Evolutionary conservation across 2,329 filamentous ascomycete species (phyloP).

Genomic region (Dactylellina sp.): DNA sequence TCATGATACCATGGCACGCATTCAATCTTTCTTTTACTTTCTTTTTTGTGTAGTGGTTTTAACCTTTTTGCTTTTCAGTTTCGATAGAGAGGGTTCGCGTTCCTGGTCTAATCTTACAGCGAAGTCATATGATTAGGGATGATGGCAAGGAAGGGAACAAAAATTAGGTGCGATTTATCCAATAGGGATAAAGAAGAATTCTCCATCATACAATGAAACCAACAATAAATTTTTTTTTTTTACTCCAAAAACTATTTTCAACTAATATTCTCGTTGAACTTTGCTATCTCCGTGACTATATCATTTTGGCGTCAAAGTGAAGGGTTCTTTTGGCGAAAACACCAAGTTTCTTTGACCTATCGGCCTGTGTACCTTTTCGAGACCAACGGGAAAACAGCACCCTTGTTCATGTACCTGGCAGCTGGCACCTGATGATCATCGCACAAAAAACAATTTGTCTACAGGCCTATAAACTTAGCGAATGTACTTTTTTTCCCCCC

Average conservation of each 20-base stretch:
- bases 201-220: slow-evolving; percentile 34
- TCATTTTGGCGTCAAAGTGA: too few relatives aligned
- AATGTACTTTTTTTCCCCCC: too few relatives aligned
- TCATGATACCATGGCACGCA: slow-evolving; percentile 56
- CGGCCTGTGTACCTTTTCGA: too few relatives aligned
- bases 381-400: too few relatives aligned
- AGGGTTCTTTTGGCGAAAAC: too few relatives aligned
- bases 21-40: slow-evolving; percentile 33
- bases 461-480: too few relatives aligned
- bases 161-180: slow-evolving; percentile 28
- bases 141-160: slow-evolving; percentile 14
- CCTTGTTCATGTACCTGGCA: too few relatives aligned
- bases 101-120: slow-evolving; percentile 48
- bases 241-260: slow-evolving; percentile 3
- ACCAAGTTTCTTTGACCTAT: too few relatives aligned
- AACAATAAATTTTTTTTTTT: slow-evolving; percentile 13
- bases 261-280: slow-evolving; percentile 11
- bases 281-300: too few relatives aligned
- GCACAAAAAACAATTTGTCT: too few relatives aligned
- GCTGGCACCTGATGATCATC: too few relatives aligned
- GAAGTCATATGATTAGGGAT: slow-evolving; percentile 24
- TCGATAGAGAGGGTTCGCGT: slow-evolving; percentile 52
- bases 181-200: slow-evolving; percentile 36
- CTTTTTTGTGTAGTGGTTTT: slow-evolving; percentile 14
- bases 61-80: slow-evolving; percentile 39